A percentile compares a stretch with the other conserved stretches of the same genome.
phyloP scores from a whole-genome alignment of 352 stramenopile genomes.

The Pythium aphanidermatum region DNA sequence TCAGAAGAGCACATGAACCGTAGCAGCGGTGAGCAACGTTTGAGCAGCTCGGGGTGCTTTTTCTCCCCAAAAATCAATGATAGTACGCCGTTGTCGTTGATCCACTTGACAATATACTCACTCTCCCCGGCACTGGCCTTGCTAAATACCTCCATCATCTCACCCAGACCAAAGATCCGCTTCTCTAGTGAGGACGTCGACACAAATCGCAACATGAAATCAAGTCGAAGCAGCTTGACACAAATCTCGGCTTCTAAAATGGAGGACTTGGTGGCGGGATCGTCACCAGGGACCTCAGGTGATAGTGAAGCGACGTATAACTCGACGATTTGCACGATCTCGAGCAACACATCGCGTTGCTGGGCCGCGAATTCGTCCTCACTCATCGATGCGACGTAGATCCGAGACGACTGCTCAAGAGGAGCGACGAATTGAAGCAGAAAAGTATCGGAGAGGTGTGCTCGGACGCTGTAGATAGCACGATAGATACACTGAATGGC shows the following conservation, averaged over 20 bases:
- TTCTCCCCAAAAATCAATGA: constrained; percentile 53
- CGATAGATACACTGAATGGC: constrained; percentile 46
- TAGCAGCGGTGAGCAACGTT: constrained; percentile 50
- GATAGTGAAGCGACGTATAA: constrained; percentile 24
- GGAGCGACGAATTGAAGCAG: constrained; percentile 29
- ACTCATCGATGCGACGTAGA: constrained; percentile 22
- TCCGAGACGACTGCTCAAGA: constrained; percentile 23
- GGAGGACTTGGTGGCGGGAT: background rate
- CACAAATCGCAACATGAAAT: constrained; percentile 51
- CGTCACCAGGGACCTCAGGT: background rate
- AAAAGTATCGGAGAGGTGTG: constrained; percentile 40
- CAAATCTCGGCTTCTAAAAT: constrained; percentile 18
- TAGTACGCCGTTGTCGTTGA: constrained; percentile 38
- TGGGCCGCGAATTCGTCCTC: constrained; percentile 28
- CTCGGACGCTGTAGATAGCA: constrained; percentile 51
- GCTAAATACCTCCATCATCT: constrained; percentile 49
- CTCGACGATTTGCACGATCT: constrained; percentile 57
- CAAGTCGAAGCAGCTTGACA: constrained; percentile 42
- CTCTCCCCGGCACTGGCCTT: constrained; percentile 30
- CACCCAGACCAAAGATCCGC: constrained; percentile 60
- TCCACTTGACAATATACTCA: constrained; percentile 38
- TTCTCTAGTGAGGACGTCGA: constrained; percentile 55
- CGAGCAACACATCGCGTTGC: constrained; percentile 40
- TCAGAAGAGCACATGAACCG: constrained; percentile 33
- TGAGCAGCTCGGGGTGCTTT: constrained; percentile 66